These are phyloP conservation scores for Millerozyma acaciae DNA, from an alignment of 805 yeast genomes.

Conservation along the genomic window DNA sequence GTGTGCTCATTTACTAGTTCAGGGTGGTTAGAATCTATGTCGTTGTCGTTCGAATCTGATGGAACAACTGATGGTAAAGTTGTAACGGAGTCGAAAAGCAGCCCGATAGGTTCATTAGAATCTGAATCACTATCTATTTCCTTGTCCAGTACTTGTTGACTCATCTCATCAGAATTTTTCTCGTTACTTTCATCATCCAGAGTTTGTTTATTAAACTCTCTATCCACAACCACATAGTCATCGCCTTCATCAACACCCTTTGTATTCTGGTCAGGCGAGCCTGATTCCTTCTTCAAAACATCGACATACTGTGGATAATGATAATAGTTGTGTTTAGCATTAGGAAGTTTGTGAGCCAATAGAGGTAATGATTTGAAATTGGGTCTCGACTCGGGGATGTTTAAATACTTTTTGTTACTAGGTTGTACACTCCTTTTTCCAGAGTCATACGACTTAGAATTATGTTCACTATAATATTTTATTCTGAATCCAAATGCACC, in stretches of 20 bases:
- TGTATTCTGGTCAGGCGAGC: constrained; percentile 7
- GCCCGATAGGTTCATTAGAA: constrained; percentile 10
- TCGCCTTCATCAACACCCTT: constrained; percentile 10
- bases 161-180: constrained; percentile 5
- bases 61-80: constrained; percentile 7
- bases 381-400: constrained; percentile 39
- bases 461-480: constrained; percentile 35
- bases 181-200: neutral
- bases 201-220: constrained; percentile 5
- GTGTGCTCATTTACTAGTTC: constrained; percentile 17
- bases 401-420: neutral
- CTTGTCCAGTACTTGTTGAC: constrained; percentile 24
- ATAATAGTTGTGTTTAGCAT: constrained; percentile 26
- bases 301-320: constrained; percentile 24
- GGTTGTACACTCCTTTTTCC: neutral
- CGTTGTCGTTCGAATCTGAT: neutral
- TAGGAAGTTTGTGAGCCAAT: constrained; percentile 25
- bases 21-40: constrained; percentile 13
- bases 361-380: constrained; percentile 37
- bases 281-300: constrained; percentile 12
- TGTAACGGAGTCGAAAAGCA: constrained; percentile 17
- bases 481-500: constrained; percentile 49
- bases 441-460: neutral
- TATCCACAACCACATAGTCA: constrained; percentile 18
- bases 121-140: constrained; percentile 20